Base-by-base conservation (phyloP, 257 asterid genomes). In the Striga asiatica region DNA sequence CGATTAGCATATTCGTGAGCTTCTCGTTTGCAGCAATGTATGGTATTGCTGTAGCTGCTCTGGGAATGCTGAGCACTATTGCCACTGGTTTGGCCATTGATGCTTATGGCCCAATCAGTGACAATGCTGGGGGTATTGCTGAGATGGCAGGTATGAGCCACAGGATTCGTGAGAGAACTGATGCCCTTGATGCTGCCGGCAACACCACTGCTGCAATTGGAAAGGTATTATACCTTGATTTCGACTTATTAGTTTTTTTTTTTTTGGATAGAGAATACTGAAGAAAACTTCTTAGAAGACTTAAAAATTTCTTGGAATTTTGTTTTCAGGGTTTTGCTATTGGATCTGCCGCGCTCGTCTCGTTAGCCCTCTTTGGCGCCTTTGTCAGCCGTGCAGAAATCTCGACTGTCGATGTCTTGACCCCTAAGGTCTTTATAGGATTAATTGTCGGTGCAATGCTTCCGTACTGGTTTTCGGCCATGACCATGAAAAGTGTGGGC, bases 111-210 rank as follows among this genome's bases (percentile, higher is more conserved):
- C 96, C 96, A n/a, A 88, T 88, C 66, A 88, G 96, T 67, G 96
- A 88, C 56, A 88, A 88, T 61, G 96, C 96, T 49, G 96, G 96
- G 28, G 96, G 96, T 35, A 88, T 88, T 18, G 96, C 96, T 65
- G 94, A 88, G 80, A 88, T 88, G 96, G 96, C 96, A 47, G 94
- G 96, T 22, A 88, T 88, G 96, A 88, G 88, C 76, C 95, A 81
- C 79, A 71, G 74, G 38, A 88, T 88, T 50, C 87, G 96, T 41
- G 96, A 84, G 77, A 74, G 96, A 69, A 88, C 96, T 14, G 96
- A 88, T 66, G 96, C 96, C 51, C 96, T 88, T 42, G 96, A 88
- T 76, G 93, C 96, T 53, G 96, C 96, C 64, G 96, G 96, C 13
- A 88, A 88, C 60, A 88, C 96, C 60, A 88, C 96, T 50, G 96